Evolutionary conservation across 2,329 filamentous ascomycete species (phyloP), one percentile per base, ranked within the genome.

Genomic region (Diaporthe sp.): DNA sequence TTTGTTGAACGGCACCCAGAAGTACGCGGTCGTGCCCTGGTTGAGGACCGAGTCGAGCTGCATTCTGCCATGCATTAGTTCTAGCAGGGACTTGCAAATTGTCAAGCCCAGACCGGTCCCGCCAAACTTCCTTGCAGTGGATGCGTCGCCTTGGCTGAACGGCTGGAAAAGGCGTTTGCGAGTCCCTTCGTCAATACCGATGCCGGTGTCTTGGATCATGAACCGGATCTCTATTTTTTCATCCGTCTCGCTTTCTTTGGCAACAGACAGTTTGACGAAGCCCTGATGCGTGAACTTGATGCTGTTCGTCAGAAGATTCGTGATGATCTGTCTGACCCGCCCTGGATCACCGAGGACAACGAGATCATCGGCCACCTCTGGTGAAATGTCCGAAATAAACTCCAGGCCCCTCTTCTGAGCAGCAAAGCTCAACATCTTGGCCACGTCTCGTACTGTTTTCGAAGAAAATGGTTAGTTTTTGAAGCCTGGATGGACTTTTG

Each of bases 401-500:
- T 90, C 91, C 5, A 98, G 86, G 55, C 94, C 93, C 80, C 97
- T 95, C 42, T 94, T 90, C 78, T 94, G 90, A 1, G 96, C 95
- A 1, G 94, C 95, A 78, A 97, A 97, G 55, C 93, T 92, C 78
- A 97, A 90, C 94, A 97, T 97, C 81, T 95, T 95, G 70, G 92
- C 93, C 28, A 97, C 94, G 80, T 97, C 95, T 61, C 92, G 89
- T 9, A 96, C 90, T 17, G 95, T 91, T 1, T 3, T 7, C 9
- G 4, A 12, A 52, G 22, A 38, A 17, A 28, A 28, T 2, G 6
- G 47, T 68, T 15, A 68, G 33, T 30, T 22, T 6, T 5, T 4
- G 28, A 22, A 38, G 17, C 5, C 28, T 17, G 8, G 12, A 9
- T 40, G 4, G 4, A 2, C 3, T 38, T 38, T 28, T 40, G n/a